These are phyloP conservation scores for Lachancea sp. DNA, from an alignment of 805 yeast species.

Conservation along the genomic window DNA sequence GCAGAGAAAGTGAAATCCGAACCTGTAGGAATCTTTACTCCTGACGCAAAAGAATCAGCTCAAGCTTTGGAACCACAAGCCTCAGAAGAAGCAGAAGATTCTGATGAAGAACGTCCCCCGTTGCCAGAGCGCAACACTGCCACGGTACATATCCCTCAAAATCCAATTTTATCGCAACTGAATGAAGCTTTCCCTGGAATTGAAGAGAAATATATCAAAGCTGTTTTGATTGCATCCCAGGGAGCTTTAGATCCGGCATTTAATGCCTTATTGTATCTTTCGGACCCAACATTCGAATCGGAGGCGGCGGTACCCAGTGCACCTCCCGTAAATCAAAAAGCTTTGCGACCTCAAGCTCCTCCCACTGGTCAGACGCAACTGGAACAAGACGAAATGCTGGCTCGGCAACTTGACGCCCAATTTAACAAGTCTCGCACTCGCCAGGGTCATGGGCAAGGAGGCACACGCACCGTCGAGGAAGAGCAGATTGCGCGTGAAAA, in stretches of 20 bases:
- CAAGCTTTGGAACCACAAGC: not conserved
- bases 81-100: conserved; percentile 15
- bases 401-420: conserved; percentile 70
- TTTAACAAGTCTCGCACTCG: conserved; percentile 32
- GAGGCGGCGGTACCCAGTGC: conserved; percentile 45
- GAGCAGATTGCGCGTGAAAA: conserved; percentile 25
- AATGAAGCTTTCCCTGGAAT: conserved; percentile 80
- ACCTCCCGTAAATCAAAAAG: conserved; percentile 17
- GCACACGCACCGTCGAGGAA: conserved; percentile 8
- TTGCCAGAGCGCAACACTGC: conserved; percentile 23
- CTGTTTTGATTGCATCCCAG: conserved; percentile 78
- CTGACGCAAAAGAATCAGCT: not conserved
- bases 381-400: conserved; percentile 73
- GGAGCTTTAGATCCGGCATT: conserved; percentile 82
- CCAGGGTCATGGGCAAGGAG: conserved; percentile 9
- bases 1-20: not conserved
- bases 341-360: conserved; percentile 25
- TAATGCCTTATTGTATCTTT: conserved; percentile 72
- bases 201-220: conserved; percentile 64
- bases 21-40: too few relatives aligned
- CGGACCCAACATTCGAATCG: conserved; percentile 55
- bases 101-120: conserved; percentile 19
- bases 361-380: conserved; percentile 38
- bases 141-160: conserved; percentile 10
- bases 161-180: conserved; percentile 43